phyloP scores from a whole-genome alignment of 164 flowering plant species.

The Protea cynaroides region DNA sequence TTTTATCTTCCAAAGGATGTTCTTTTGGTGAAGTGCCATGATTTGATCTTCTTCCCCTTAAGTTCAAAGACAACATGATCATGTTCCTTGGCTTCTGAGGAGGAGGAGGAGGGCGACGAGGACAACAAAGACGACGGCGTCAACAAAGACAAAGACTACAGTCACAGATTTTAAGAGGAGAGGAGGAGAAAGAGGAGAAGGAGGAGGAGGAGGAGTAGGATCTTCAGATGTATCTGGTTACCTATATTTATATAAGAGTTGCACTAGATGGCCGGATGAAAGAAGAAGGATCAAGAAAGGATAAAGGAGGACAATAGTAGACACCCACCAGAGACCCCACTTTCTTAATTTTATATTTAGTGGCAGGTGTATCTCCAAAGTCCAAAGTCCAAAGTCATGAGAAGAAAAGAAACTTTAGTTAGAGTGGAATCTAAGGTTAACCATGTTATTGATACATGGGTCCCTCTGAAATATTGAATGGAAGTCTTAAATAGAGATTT shows the following conservation, averaged over 20 bases:
- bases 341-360: neutral
- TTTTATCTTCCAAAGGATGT: neutral
- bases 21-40: neutral
- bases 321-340: neutral
- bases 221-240: neutral
- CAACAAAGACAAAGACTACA: too few species aligned
- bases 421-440: neutral
- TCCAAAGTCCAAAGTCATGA: neutral
- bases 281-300: neutral
- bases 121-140: too few species aligned
- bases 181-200: neutral
- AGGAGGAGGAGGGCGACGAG: neutral
- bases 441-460: neutral
- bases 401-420: neutral
- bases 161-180: too few species aligned
- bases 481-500: neutral
- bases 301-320: neutral
- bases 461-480: neutral
- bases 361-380: neutral
- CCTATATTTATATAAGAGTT: neutral
- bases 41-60: neutral
- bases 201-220: constrained; percentile 2
- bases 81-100: neutral
- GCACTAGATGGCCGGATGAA: neutral
- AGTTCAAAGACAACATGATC: neutral